Percentiles rank a stretch among this genome's conserved stretches.
Evolutionary conservation across 1,284 basidiomycete genomes (phyloP).

Genomic region (Agaricales sp.): DNA sequence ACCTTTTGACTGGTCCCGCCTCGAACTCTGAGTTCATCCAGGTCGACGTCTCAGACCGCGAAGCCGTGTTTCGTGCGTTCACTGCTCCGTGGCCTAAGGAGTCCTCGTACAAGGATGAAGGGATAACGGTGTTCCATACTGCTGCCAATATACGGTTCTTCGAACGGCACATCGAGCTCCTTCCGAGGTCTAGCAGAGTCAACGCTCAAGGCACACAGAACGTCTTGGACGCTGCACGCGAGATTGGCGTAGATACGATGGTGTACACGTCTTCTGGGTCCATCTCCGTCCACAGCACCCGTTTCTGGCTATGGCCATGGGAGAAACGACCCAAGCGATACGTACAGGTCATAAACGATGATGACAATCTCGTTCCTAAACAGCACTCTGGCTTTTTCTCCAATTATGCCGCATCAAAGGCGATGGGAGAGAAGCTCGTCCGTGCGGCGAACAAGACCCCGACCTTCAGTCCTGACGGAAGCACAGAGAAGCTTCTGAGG

Average conservation of each 20-base stretch:
- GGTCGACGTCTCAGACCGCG: conserved; percentile 44
- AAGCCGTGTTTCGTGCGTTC: conserved; percentile 49
- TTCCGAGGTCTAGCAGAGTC: conserved; percentile 43
- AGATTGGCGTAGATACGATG: conserved; percentile 37
- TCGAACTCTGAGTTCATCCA: conserved; percentile 43
- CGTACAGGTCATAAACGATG: conserved; percentile 49
- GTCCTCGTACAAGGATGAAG: conserved; percentile 11
- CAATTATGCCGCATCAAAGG: conserved; percentile 58
- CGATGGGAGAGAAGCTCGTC: conserved; percentile 42
- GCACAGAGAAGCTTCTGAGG: conserved; percentile 25
- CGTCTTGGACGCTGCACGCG: conserved; percentile 36
- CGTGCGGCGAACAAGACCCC: conserved; percentile 37
- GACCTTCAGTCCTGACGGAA: conserved; percentile 16
- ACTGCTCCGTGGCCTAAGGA: conserved; percentile 46
- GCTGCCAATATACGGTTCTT: conserved; percentile 70
- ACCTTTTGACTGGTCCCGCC: conserved; percentile 37
- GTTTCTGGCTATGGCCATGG: conserved; percentile 66
- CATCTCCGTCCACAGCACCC: conserved; percentile 37
- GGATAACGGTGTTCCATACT: conserved; percentile 59
- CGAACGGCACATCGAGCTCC: conserved; percentile 42
- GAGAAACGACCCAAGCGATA: conserved; percentile 41
- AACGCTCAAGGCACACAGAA: conserved; percentile 60
- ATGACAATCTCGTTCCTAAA: conserved; percentile 33
- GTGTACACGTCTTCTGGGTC: conserved; percentile 58
- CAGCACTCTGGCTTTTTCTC: conserved; percentile 53